Evolutionary conservation across 2,329 filamentous ascomycete genomes (phyloP).

Genomic region (Aureobasidium subglaciale): DNA sequence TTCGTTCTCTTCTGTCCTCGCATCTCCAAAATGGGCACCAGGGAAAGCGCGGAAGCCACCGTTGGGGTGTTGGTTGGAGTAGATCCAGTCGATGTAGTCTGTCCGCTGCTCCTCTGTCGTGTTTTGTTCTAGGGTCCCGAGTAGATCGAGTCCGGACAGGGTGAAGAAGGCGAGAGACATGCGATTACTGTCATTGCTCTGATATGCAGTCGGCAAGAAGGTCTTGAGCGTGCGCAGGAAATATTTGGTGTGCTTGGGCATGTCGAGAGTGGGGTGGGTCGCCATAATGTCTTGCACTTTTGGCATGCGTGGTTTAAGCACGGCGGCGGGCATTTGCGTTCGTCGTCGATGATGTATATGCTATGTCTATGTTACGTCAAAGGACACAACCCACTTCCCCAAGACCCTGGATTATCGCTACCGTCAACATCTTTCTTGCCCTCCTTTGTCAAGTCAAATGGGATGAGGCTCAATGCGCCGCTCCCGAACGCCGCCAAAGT

Average conservation of each 20-base stretch:
- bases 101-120: constrained; percentile 48
- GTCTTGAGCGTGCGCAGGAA: constrained; percentile 84
- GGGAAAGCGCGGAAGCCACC: constrained; percentile 88
- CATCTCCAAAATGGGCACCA: constrained; percentile 50
- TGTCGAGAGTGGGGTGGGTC: constrained; percentile 7
- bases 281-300: constrained; percentile 8
- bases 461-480: constrained; percentile 4
- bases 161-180: constrained; percentile 88
- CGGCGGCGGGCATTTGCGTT: neutral
- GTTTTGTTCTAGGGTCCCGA: constrained; percentile 55
- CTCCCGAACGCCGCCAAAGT: neutral
- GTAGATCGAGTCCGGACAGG: constrained; percentile 74
- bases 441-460: neutral
- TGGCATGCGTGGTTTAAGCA: neutral
- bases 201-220: constrained; percentile 69
- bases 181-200: constrained; percentile 80
- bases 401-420: neutral
- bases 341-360: too few relatives aligned
- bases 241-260: constrained; percentile 52
- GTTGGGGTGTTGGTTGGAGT: constrained; percentile 73
- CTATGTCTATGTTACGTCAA: too few relatives aligned
- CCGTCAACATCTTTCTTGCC: too few relatives aligned
- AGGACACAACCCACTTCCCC: too few relatives aligned
- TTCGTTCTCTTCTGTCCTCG: constrained; percentile 45
- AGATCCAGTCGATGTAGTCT: constrained; percentile 66